Percentiles rank a stretch among this genome's conserved stretches.
These are phyloP conservation scores for Symbiodinium pilosum DNA, from an alignment of 73 alveolate species.

Conservation along the genomic window DNA sequence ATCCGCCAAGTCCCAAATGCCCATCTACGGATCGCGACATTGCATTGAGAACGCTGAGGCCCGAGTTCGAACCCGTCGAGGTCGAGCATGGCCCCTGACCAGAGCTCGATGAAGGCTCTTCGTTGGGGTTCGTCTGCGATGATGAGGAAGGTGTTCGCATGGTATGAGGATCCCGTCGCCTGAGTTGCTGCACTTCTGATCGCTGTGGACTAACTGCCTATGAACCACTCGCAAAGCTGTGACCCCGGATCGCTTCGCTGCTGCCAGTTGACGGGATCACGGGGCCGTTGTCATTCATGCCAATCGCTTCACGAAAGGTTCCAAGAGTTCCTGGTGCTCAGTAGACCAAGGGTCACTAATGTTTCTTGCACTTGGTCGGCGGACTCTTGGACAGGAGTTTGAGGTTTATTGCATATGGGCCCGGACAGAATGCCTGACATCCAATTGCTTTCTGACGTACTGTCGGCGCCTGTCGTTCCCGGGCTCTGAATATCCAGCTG, in stretches of 20 bases:
- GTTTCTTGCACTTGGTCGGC: too few species aligned
- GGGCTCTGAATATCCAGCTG: slow-evolving; percentile 69
- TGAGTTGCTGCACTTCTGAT: too few species aligned
- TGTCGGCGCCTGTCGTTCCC: slow-evolving; percentile 22
- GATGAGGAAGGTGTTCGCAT: not conserved
- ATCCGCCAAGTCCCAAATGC: slow-evolving; percentile 17
- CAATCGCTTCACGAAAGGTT: slow-evolving; percentile 81
- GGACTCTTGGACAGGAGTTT: too few species aligned
- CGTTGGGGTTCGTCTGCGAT: slow-evolving; percentile 13
- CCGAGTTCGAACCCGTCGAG: not conserved
- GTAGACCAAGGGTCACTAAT: too few species aligned
- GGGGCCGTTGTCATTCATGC: slow-evolving; percentile 94
- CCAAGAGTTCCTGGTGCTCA: not conserved
- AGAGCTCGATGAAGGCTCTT: not conserved
- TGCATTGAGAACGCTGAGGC: slow-evolving; percentile 6
- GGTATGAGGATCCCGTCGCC: slow-evolving; percentile 15
- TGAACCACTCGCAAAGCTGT: too few species aligned
- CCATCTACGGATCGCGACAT: slow-evolving; percentile 12
- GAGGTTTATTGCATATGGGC: too few species aligned
- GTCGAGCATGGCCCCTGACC: not conserved
- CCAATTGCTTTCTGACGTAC: not conserved
- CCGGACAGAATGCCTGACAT: not conserved
- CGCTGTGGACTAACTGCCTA: too few species aligned
- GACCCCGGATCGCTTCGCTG: too few species aligned
- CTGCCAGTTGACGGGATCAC: slow-evolving; percentile 63